Evolutionary conservation across 1,284 basidiomycete genomes (phyloP), one percentile per base, ranked within the genome.

Genomic region (Caloboletus firmus): DNA sequence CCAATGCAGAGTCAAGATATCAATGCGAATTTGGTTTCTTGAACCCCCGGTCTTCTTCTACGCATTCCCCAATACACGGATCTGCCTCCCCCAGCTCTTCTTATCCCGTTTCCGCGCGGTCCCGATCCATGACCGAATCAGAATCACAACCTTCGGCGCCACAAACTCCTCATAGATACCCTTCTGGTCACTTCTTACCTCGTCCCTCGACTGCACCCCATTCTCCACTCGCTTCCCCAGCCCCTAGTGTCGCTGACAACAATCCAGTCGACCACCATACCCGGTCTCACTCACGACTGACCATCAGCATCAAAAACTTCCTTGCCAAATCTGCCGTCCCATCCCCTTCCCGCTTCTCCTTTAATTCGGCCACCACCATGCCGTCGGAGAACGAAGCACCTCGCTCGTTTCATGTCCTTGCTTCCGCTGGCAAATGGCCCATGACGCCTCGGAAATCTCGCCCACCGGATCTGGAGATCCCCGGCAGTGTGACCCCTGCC

Each of bases 301-400:
- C 64, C 4, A 31, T 59, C n/a, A 65, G 56, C 42, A 65, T 72
- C 3, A 68, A 68, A 56, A 69, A 46, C 24, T 45, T 72, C 3
- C 55, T 68, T 13, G 58, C 58, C 4, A 68, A 57, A 42, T 55
- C 67, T 7, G 18, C 42, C 0, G 6, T 51, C 5, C 51, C 58
- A 1, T 69, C 65, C 0, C 56, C 67, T 18, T 56, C 68, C 2
- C 64, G 64, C 0, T 47, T 63, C 43, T 58, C 66, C n/a, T 36
- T 66, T 26, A 57, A 57, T 11, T 69, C 67, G 4, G 13, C 48
- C 8, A 41, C 28, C 0, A 28, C 40, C 5, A 26, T 45, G 2
- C 54, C 61, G 3, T 47, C 62, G 1, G 60, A 57, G 12, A 51
- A 36, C 13, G 59, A 65, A 20, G 4, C 32, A 1, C 56, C 51